A percentile compares a stretch with the other conserved stretches of the same genome.
Evolutionary conservation across 192 early-diverging fungal species (phyloP).

Genomic region (Diversispora eburnea): DNA sequence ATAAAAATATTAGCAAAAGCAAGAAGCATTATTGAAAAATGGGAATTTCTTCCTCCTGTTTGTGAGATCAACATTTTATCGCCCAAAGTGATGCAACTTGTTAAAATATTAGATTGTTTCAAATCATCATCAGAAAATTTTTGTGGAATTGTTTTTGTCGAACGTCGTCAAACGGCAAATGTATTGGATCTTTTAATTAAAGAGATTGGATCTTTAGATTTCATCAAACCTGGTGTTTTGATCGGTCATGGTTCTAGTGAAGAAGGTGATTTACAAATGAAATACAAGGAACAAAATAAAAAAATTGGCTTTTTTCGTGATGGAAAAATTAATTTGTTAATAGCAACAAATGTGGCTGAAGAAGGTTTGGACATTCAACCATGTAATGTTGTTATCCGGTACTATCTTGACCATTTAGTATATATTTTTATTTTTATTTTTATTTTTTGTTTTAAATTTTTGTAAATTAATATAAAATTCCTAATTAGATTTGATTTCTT

Average conservation of each 20-base stretch:
- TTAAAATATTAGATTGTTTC: slow-evolving; percentile 60
- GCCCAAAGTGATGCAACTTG: slow-evolving; percentile 66
- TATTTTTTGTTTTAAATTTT: neutral
- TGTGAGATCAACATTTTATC: slow-evolving; percentile 43
- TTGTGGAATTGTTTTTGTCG: slow-evolving; percentile 87
- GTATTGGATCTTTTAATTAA: slow-evolving; percentile 54
- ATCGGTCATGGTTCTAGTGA: slow-evolving; percentile 54
- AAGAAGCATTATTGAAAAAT: slow-evolving; percentile 25
- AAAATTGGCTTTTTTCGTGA: slow-evolving; percentile 65
- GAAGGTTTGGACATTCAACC: slow-evolving; percentile 93
- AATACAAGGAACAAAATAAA: slow-evolving; percentile 51
- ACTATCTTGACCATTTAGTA: neutral
- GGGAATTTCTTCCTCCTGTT: slow-evolving; percentile 32
- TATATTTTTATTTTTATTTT: neutral
- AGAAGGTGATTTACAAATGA: slow-evolving; percentile 47
- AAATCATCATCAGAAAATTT: slow-evolving; percentile 46
- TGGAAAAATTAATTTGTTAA: slow-evolving; percentile 70
- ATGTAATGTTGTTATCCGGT: slow-evolving; percentile 84
- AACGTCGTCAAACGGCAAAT: slow-evolving; percentile 66
- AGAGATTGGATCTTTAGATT: slow-evolving; percentile 50
- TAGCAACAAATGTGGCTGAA: slow-evolving; percentile 92
- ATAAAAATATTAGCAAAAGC: slow-evolving; percentile 22
- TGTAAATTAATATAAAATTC: slow-evolving; percentile 29
- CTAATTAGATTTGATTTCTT: slow-evolving; percentile 71
- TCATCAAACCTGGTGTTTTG: slow-evolving; percentile 47